These are phyloP conservation scores for Penicillium dipodomyicola DNA, from an alignment of 495 filamentous ascomycete genomes.

Conservation along the genomic window DNA sequence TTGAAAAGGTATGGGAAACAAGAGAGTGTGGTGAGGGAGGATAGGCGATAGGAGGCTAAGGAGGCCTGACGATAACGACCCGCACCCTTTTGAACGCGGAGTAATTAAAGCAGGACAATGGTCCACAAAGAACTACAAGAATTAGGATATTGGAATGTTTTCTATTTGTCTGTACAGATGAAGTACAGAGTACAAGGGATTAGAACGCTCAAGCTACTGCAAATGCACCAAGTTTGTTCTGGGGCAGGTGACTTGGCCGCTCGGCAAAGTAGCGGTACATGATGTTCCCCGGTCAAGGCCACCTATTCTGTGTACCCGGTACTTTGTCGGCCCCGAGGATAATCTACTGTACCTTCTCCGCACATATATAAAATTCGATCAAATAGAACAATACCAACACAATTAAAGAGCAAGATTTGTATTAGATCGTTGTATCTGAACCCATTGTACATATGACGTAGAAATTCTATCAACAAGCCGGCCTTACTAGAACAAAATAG, in stretches of 20 bases:
- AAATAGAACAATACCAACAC: background rate
- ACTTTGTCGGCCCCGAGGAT: slow-evolving; percentile 2
- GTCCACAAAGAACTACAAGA: background rate
- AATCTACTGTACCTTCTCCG: background rate
- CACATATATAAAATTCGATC: background rate
- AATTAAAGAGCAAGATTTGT: background rate
- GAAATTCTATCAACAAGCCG: slow-evolving; percentile 22
- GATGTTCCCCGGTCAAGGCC: slow-evolving; percentile 11
- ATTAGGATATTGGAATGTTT: background rate
- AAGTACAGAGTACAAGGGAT: slow-evolving; percentile 1
- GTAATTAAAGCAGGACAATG: slow-evolving; percentile 1
- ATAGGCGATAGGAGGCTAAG: slow-evolving; percentile 22
- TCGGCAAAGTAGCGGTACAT: slow-evolving; percentile 27
- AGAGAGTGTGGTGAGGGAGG: slow-evolving; percentile 9
- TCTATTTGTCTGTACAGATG: background rate
- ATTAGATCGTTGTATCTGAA: slow-evolving; percentile 10
- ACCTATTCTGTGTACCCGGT: slow-evolving; percentile 14
- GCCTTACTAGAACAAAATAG: slow-evolving; percentile 7
- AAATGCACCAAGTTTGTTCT: slow-evolving; percentile 10
- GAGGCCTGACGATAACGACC: slow-evolving; percentile 29
- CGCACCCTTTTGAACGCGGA: slow-evolving; percentile 13
- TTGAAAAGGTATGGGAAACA: slow-evolving; percentile 1
- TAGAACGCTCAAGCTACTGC: background rate
- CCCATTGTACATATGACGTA: slow-evolving; percentile 19
- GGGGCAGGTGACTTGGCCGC: slow-evolving; percentile 32